Evolutionary conservation across 768 basidiomycete genomes (phyloP), one percentile per base, ranked within the genome.

Genomic region (Leccinellum luteum): DNA sequence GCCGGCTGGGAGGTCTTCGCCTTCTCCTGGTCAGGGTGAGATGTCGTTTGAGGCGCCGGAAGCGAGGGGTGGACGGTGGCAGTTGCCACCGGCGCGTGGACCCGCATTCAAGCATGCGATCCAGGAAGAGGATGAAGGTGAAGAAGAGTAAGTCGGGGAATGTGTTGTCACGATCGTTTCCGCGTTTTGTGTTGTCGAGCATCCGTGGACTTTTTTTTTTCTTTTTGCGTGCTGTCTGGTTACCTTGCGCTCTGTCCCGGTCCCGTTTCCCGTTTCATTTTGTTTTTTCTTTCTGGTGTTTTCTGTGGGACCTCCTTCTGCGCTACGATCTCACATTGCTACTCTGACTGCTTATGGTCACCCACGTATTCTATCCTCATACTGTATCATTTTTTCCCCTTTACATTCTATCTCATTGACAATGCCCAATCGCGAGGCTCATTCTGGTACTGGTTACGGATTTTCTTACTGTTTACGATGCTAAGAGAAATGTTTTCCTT

Each of bases 111-210:
- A 67, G 64, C 83, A 86, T 60, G 73, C 88, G 5, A 92, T 91
- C 55, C 88, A 91, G 69, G 91, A 92, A 68, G 91, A 92, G 67
- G 91, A 93, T 62, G 91, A 92, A 69, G 91, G 79, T 21, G 91
- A 92, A 71, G 91, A 91, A 64, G 85, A 90, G 64, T 74, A 52
- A 70, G 17, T 12, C 41, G 41, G 54, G 57, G 49, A 43, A 52
- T 60, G 50, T 47, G 60, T 48, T 52, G 52, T 25, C 45, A 41
- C 4, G 10, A 3, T 19, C n/a, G 19, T 47, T 63, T 49, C 56
- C 41, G 53, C 15, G 23, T 55, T 34, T n/a, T 44, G 25, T 63
- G 64, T 57, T 59, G 27, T 58, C 31, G 51, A 55, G 28, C 60
- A 53, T 62, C 58, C 19, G 31, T 54, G 48, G 57, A 60, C 23